Evolutionary conservation across 2,329 filamentous ascomycete species (phyloP), one percentile per base, ranked within the genome.

Genomic region (Alternaria novae-zelandiae): DNA sequence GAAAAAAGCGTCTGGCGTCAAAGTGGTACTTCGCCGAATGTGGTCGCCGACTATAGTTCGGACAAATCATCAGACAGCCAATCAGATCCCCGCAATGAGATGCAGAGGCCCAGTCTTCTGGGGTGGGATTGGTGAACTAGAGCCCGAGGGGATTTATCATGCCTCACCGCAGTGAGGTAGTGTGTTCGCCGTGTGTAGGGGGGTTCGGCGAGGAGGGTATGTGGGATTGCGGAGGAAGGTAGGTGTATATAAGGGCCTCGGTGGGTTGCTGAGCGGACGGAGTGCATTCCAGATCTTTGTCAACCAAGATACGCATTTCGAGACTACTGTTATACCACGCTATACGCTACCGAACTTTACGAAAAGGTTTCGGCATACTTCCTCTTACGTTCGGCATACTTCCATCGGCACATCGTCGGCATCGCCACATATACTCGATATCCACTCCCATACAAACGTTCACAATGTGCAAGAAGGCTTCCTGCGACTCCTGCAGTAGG

Each of bases 391-490:
- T 53, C 56, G 46, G 56, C 46, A 46, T 30, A 45, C 26, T 8
- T 26, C n/a, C 20, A 32, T 30, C 46, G 25, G 17, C 46, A 43
- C 15, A 49, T 50, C 54, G 7, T 46, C 45, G n/a, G 23, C 51
- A n/a, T 46, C 53, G n/a, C 36, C 21, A 56, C 28, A 50, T 26
- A 15, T 12, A 50, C 25, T 50, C 12, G 11, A 26, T 15, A 54
- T 17, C 46, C 17, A 54, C 23, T 25, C 7, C 7, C 25, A 25
- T 25, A 25, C 25, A 36, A 6, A 47, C 30, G 2, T 28, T 46
- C 71, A 76, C 47, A 17, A 92, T 92, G 90, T 92, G 90, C 78
- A 89, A 85, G 79, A 87, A 87, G 78, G 86, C 87, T 23, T 85
- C 81, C 63, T 92, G 90, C 80, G 80, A 81, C 65, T 86, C 82